Conservation (phyloP, 305 asterid species). For the Withania somnifera region DNA sequence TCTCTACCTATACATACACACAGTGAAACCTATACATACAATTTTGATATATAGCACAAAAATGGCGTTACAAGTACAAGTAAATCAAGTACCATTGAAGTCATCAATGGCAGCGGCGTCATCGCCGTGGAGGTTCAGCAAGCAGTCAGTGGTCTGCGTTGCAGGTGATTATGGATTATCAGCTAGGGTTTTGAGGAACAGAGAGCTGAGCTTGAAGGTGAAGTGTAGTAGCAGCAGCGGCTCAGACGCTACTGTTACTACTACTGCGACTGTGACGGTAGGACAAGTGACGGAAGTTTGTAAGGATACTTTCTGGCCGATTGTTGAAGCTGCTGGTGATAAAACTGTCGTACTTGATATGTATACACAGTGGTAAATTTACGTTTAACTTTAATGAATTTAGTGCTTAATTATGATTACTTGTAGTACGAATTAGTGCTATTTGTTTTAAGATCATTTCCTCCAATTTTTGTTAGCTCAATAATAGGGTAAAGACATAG, state of each 20-base stretch:
- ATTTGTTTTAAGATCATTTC: neutral
- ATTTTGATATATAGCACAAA: neutral
- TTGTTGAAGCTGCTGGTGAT: conserved; percentile 72
- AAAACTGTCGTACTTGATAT: conserved; percentile 82
- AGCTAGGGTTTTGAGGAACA: conserved; percentile 20
- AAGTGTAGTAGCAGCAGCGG: conserved; percentile 42
- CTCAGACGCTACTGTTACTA: conserved; percentile 21
- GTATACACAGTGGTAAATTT: conserved; percentile 86
- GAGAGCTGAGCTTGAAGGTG: conserved; percentile 24
- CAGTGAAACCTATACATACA: neutral
- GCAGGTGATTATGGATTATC: conserved; percentile 34
- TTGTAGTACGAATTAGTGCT: neutral
- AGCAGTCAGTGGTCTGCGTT: conserved; percentile 31
- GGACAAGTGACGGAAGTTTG: conserved; percentile 79
- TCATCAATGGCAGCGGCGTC: conserved; percentile 18
- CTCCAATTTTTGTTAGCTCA: neutral
- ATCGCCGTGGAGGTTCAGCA: conserved; percentile 14
- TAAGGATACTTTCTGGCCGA: conserved; percentile 83
- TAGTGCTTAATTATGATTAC: neutral
- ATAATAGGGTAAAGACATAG: neutral
- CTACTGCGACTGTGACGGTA: conserved; percentile 23
- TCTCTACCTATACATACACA: neutral
- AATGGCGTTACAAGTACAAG: conserved; percentile 74
- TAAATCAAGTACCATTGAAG: conserved; percentile 30
- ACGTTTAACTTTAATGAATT: neutral